A percentile compares a stretch with the other conserved stretches of the same genome.
phyloP scores from a whole-genome alignment of 768 basidiomycete genomes.

The Pisolithus orientalis region DNA sequence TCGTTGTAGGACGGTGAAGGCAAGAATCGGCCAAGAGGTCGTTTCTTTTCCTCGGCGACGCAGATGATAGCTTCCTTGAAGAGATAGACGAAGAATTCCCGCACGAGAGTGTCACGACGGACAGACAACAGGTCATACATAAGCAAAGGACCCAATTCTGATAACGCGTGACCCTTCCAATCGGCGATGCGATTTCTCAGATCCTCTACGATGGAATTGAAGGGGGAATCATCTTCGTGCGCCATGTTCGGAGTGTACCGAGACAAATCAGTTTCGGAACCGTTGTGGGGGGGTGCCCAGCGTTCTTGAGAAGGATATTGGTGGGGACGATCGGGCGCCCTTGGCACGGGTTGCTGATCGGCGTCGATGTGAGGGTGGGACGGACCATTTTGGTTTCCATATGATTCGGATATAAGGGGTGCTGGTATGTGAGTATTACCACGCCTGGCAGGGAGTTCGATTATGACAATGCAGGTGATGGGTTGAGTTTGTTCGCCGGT shows the following conservation, averaged over 20 bases:
- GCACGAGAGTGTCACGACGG: slow-evolving; percentile 79
- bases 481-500: slow-evolving; percentile 68
- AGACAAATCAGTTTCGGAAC: slow-evolving; percentile 27
- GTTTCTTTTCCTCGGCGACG: slow-evolving; percentile 94
- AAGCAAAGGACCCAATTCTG: slow-evolving; percentile 80
- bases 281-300: slow-evolving; percentile 23
- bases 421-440: slow-evolving; percentile 44
- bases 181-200: slow-evolving; percentile 86
- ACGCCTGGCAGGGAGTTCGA: slow-evolving; percentile 84
- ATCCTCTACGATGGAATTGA: slow-evolving; percentile 81
- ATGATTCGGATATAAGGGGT: slow-evolving; percentile 45
- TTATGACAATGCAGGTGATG: slow-evolving; percentile 87
- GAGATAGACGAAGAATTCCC: slow-evolving; percentile 94
- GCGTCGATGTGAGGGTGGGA: slow-evolving; percentile 17
- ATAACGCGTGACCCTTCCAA: slow-evolving; percentile 93
- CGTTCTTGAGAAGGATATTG: slow-evolving; percentile 14
- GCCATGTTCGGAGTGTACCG: slow-evolving; percentile 19
- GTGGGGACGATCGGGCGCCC: slow-evolving; percentile 11
- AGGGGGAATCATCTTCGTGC: slow-evolving; percentile 65
- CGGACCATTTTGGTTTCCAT: slow-evolving; percentile 26
- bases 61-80: slow-evolving; percentile 98
- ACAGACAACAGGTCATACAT: slow-evolving; percentile 92
- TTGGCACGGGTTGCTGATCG: slow-evolving; percentile 11
- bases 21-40: slow-evolving; percentile 68
- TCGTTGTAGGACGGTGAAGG: slow-evolving; percentile 57